Conservation (phyloP, 2,329 filamentous ascomycete genomes). For the Scorias spongiosa region DNA sequence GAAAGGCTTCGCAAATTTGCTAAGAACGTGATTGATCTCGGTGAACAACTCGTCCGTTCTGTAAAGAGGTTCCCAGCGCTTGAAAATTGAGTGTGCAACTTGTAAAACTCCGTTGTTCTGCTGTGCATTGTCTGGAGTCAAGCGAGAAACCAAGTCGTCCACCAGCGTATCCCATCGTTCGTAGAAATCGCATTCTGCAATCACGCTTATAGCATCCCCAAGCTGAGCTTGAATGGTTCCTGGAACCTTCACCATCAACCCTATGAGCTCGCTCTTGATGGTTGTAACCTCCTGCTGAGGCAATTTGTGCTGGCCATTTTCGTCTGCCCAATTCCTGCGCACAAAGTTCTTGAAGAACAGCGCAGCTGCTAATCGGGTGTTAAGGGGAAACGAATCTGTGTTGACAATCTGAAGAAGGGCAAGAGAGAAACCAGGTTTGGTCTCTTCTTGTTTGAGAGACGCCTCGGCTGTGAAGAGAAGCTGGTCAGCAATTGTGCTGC, state of each 20-base stretch:
- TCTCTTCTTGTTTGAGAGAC: slow-evolving; percentile 64
- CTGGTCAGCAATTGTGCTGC: background rate
- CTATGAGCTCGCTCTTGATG: slow-evolving; percentile 91
- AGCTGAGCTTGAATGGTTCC: slow-evolving; percentile 80
- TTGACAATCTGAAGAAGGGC: slow-evolving; percentile 78
- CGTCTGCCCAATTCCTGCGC: slow-evolving; percentile 84
- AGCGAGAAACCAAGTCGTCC: slow-evolving; percentile 73
- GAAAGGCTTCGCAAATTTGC: slow-evolving; percentile 71
- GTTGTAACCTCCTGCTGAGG: slow-evolving; percentile 65
- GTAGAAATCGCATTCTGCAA: slow-evolving; percentile 97
- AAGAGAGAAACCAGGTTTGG: slow-evolving; percentile 81
- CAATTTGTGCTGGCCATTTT: slow-evolving; percentile 87
- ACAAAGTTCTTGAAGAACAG: slow-evolving; percentile 99
- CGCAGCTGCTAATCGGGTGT: slow-evolving; percentile 72
- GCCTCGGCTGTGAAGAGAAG: slow-evolving; percentile 50
- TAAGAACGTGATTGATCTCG: slow-evolving; percentile 91
- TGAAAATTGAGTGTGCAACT: slow-evolving; percentile 96
- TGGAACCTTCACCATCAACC: slow-evolving; percentile 88
- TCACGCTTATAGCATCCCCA: slow-evolving; percentile 90
- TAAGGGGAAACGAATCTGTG: slow-evolving; percentile 52
- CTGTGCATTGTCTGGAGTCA: slow-evolving; percentile 66
- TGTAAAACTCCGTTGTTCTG: slow-evolving; percentile 90
- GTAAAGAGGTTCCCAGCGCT: slow-evolving; percentile 86
- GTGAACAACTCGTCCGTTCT: slow-evolving; percentile 82
- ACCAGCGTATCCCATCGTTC: slow-evolving; percentile 91